phyloP scores from a whole-genome alignment of 2,329 filamentous ascomycete species.

The Beauveria sp. region DNA sequence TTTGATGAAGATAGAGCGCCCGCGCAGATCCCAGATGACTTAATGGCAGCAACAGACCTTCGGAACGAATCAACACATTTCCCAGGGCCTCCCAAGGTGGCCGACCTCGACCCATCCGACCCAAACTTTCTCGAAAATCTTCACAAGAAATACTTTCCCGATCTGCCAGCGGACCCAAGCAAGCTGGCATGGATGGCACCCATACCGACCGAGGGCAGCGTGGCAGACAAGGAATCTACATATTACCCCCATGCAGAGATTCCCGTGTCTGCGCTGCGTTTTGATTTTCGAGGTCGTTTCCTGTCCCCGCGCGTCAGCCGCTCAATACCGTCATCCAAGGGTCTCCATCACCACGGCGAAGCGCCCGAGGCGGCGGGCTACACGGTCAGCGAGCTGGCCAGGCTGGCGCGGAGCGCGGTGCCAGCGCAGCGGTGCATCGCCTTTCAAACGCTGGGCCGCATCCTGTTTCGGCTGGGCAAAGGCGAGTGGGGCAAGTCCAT shows the following conservation, averaged over 20 bases:
- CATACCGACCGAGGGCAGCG: slow-evolving; percentile 54
- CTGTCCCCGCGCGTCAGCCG: slow-evolving; percentile 70
- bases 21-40: slow-evolving; percentile 30
- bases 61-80: slow-evolving; percentile 49
- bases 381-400: slow-evolving; percentile 78
- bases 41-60: slow-evolving; percentile 34
- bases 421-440: slow-evolving; percentile 84
- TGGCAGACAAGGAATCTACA: slow-evolving; percentile 61
- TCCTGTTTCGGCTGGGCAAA: slow-evolving; percentile 73
- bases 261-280: slow-evolving; percentile 71
- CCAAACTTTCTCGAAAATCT: slow-evolving; percentile 77
- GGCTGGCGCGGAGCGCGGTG: slow-evolving; percentile 72
- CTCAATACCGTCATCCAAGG: slow-evolving; percentile 65
- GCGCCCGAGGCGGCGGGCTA: slow-evolving; percentile 93
- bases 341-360: slow-evolving; percentile 87
- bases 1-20: slow-evolving; percentile 38
- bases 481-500: slow-evolving; percentile 57
- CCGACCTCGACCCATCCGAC: slow-evolving; percentile 75
- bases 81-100: slow-evolving; percentile 44
- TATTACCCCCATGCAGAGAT: slow-evolving; percentile 76
- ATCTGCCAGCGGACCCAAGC: slow-evolving; percentile 74
- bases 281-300: slow-evolving; percentile 76
- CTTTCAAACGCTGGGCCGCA: slow-evolving; percentile 80
- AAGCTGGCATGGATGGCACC: slow-evolving; percentile 87
- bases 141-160: slow-evolving; percentile 89